Evolutionary conservation across 2,329 filamentous ascomycete species (phyloP).

Genomic region (Zymoseptoria pseudotritici): DNA sequence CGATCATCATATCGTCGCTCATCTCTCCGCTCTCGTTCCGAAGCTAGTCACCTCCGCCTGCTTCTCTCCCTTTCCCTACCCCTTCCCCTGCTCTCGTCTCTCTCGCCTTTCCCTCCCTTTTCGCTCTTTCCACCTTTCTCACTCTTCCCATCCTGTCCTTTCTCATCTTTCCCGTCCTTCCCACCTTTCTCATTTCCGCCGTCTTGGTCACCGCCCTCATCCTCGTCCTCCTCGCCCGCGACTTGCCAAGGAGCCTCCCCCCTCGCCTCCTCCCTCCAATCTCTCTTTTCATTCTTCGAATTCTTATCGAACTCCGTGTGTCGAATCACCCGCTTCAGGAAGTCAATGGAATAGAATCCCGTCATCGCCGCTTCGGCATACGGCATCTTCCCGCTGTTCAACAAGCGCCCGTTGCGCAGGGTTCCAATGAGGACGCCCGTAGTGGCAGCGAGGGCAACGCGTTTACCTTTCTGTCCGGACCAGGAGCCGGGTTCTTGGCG

Average conservation of each 20-base stretch:
- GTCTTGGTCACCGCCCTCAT: neutral
- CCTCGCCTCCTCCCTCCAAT: slow-evolving; percentile 4
- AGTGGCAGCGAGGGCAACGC: slow-evolving; percentile 72
- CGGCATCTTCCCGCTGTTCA: slow-evolving; percentile 7
- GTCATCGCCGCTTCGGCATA: slow-evolving; percentile 11
- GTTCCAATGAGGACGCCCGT: slow-evolving; percentile 4
- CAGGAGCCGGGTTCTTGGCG: slow-evolving; percentile 82
- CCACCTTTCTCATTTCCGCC: neutral
- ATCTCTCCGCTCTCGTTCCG: neutral
- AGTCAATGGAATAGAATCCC: slow-evolving; percentile 10
- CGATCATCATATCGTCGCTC: neutral
- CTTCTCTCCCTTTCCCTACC: neutral
- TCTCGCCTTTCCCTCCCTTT: neutral
- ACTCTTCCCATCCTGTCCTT: neutral
- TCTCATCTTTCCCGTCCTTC: neutral
- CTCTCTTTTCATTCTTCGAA: slow-evolving; percentile 4
- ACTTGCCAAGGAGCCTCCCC: neutral
- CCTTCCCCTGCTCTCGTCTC: neutral
- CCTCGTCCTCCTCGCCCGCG: neutral
- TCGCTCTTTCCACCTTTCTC: neutral
- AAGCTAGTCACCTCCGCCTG: neutral
- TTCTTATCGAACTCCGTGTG: slow-evolving; percentile 7
- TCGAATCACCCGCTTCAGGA: slow-evolving; percentile 5
- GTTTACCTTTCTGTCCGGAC: slow-evolving; percentile 85
- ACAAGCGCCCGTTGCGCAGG: slow-evolving; percentile 4